phyloP scores from a whole-genome alignment of 2,329 filamentous ascomycete species.

The Trichoderma polysporum region DNA sequence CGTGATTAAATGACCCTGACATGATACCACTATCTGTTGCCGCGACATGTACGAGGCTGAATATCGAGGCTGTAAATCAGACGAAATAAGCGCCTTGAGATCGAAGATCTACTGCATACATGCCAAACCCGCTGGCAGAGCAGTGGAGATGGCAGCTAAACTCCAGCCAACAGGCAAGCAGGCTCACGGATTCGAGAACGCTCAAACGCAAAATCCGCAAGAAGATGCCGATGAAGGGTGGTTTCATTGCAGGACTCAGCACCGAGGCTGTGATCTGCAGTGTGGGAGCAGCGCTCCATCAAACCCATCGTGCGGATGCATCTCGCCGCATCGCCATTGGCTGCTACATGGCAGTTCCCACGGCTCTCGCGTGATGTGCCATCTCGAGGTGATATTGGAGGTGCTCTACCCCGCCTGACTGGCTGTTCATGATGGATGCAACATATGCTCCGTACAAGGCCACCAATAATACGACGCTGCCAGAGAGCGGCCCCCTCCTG shows the following conservation, averaged over 20 bases:
- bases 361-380: constrained; percentile 7
- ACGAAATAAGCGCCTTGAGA: constrained; percentile 11
- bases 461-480: constrained; percentile 6
- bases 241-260: constrained; percentile 17
- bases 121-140: neutral
- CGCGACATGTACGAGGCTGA: constrained; percentile 5
- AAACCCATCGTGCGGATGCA: neutral
- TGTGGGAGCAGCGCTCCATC: neutral
- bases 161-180: neutral
- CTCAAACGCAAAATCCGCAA: neutral
- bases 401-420: neutral
- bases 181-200: neutral
- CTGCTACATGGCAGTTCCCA: neutral
- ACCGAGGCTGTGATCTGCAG: constrained; percentile 16
- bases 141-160: neutral
- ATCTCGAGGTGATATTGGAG: neutral
- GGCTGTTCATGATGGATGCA: neutral
- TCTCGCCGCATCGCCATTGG: constrained; percentile 1
- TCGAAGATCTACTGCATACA: neutral
- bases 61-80: constrained; percentile 13
- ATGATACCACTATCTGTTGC: neutral
- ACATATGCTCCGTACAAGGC: neutral
- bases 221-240: neutral
- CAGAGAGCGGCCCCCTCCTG: neutral
- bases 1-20: neutral